These are phyloP conservation scores for Protomyces macrosporus DNA, from an alignment of 1,139 yeast species.

Conservation along the genomic window DNA sequence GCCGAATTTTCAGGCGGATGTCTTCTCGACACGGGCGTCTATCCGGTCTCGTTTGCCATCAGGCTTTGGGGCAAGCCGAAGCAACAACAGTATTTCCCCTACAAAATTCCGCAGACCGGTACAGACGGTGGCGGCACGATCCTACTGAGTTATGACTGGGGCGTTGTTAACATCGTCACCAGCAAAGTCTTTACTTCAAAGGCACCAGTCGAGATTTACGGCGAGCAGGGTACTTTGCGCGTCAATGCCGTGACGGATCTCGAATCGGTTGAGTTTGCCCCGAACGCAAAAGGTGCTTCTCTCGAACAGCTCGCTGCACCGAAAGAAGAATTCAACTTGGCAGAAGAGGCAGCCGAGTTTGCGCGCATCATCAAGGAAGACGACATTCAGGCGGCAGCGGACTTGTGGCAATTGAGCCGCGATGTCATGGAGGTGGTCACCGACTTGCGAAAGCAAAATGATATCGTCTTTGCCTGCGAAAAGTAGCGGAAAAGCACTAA, in stretches of 20 bases:
- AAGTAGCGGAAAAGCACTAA: neutral
- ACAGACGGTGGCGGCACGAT: constrained; percentile 22
- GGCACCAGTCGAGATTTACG: constrained; percentile 13
- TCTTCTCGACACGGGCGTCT: constrained; percentile 22
- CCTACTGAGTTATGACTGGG: constrained; percentile 4
- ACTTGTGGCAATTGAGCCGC: constrained; percentile 1
- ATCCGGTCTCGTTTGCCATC: constrained; percentile 22
- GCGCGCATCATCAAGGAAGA: constrained; percentile 8
- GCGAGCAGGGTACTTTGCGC: constrained; percentile 15
- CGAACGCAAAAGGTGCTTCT: neutral
- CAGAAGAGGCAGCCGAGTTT: constrained; percentile 21
- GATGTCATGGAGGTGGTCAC: constrained; percentile 8
- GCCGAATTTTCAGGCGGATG: constrained; percentile 15
- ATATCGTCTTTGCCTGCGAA: constrained; percentile 10
- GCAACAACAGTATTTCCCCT: constrained; percentile 6
- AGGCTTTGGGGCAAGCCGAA: constrained; percentile 24
- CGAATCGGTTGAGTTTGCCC: constrained; percentile 5
- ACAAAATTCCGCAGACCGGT: constrained; percentile 17
- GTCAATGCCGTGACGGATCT: constrained; percentile 22
- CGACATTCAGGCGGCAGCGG: constrained; percentile 1
- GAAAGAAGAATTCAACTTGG: constrained; percentile 12
- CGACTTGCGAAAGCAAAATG: constrained; percentile 2
- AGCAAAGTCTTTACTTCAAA: constrained; percentile 15
- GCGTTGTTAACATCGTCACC: constrained; percentile 4
- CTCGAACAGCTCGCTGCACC: constrained; percentile 3